Percentiles rank a stretch among this genome's conserved stretches.
Evolutionary conservation across 2,329 filamentous ascomycete species (phyloP).

Genomic region (Aphanocladium album): DNA sequence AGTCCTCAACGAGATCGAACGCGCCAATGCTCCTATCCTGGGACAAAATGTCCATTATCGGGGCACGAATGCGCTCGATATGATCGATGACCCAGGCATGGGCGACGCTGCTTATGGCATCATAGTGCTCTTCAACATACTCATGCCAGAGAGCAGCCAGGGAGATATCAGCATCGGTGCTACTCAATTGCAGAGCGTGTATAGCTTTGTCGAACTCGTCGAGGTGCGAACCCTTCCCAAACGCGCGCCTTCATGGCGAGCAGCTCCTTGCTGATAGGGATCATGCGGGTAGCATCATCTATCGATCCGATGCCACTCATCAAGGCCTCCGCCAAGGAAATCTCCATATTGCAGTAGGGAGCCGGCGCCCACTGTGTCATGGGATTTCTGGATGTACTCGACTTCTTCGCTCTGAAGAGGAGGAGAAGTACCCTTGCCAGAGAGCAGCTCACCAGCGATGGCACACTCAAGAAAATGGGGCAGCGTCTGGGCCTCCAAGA

Average conservation of each 20-base stretch:
- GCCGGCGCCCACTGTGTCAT: constrained; percentile 21
- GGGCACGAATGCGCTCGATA: constrained; percentile 19
- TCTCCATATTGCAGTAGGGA: constrained; percentile 14
- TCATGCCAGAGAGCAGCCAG: constrained; percentile 22
- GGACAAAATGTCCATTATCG: constrained; percentile 9
- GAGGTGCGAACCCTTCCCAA: constrained; percentile 24
- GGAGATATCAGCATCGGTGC: constrained; percentile 9
- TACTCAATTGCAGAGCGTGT: constrained; percentile 17
- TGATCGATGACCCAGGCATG: constrained; percentile 23
- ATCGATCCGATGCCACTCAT: constrained; percentile 18
- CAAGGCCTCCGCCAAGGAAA: constrained; percentile 12
- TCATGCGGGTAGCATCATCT: constrained; percentile 17
- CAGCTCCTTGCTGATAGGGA: constrained; percentile 22
- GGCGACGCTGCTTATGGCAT: constrained; percentile 16
- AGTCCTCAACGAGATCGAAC: background rate
- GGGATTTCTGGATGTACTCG: constrained; percentile 14
- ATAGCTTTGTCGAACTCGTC: constrained; percentile 21
- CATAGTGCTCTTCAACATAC: constrained; percentile 22
- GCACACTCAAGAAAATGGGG: constrained; percentile 19
- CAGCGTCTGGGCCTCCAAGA: constrained; percentile 21
- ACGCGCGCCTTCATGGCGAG: constrained; percentile 26
- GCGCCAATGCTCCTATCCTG: background rate
- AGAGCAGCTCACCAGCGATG: constrained; percentile 13
- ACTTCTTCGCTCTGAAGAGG: constrained; percentile 9
- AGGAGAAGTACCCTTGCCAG: constrained; percentile 2